Evolutionary conservation across 2,329 filamentous ascomycete species (phyloP).

Genomic region (Massarina eburnea): DNA sequence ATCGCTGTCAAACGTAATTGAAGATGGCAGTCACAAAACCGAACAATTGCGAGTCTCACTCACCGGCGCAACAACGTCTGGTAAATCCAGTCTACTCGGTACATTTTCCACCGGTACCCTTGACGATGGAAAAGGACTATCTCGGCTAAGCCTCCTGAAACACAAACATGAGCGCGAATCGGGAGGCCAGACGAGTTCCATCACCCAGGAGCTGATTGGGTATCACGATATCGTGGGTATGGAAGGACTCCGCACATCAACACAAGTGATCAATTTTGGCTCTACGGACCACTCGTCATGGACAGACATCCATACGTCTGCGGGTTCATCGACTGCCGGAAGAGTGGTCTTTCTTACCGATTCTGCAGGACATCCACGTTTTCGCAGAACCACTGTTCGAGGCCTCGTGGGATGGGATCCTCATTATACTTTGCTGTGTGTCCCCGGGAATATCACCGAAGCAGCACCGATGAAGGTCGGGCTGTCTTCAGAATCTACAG

Average conservation of each 20-base stretch:
- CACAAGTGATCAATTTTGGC: conserved; percentile 75
- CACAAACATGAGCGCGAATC: conserved; percentile 92
- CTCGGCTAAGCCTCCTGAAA: conserved; percentile 82
- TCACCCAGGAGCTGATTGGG: conserved; percentile 90
- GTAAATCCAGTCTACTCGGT: conserved; percentile 88
- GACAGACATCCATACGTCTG: conserved; percentile 86
- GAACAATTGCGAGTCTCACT: conserved; percentile 80
- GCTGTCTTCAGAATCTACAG: conserved; percentile 53
- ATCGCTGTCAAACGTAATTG: neutral
- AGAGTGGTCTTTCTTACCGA: conserved; percentile 88
- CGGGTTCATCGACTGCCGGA: conserved; percentile 67
- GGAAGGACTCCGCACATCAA: conserved; percentile 13
- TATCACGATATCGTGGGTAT: conserved; percentile 55
- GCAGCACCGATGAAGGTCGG: conserved; percentile 55
- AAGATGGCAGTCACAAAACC: neutral
- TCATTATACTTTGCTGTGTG: conserved; percentile 88
- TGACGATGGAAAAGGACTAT: conserved; percentile 91
- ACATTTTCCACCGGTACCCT: conserved; percentile 84
- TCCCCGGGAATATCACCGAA: conserved; percentile 75
- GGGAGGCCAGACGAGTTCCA: conserved; percentile 81
- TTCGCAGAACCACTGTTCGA: conserved; percentile 82
- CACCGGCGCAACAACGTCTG: conserved; percentile 84
- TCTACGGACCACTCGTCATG: conserved; percentile 86
- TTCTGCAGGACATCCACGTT: conserved; percentile 87
- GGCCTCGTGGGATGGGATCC: conserved; percentile 95